Conservation (phyloP, 495 filamentous ascomycete genomes). For the Penicilliopsis zonata region DNA sequence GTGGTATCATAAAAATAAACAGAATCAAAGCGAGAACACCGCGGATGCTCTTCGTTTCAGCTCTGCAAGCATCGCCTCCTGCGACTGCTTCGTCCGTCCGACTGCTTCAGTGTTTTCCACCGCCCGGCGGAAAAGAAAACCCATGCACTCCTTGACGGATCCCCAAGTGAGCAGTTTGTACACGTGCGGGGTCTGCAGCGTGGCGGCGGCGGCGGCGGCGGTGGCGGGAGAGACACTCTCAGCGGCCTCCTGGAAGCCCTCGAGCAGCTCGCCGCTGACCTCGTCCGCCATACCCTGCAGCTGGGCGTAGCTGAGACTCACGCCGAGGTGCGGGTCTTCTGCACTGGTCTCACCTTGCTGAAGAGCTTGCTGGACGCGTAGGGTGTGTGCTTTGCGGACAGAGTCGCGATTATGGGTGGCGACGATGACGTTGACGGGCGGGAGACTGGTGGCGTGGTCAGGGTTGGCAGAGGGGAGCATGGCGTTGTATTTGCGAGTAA, state of each 20-base stretch:
- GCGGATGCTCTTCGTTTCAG: slow-evolving; percentile 53
- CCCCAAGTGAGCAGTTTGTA: slow-evolving; percentile 95
- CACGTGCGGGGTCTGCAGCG: slow-evolving; percentile 42
- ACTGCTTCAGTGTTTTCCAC: slow-evolving; percentile 90
- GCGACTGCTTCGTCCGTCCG: slow-evolving; percentile 59
- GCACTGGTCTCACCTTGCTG: no score
- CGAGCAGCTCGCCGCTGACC: slow-evolving; percentile 69
- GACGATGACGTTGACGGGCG: slow-evolving; percentile 58
- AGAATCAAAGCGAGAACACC: no score
- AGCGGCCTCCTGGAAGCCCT: slow-evolving; percentile 31
- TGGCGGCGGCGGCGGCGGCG: slow-evolving; percentile 8
- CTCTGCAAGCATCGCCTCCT: slow-evolving; percentile 62
- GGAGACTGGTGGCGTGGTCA: slow-evolving; percentile 34
- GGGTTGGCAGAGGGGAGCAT: slow-evolving; percentile 30
- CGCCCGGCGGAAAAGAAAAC: slow-evolving; percentile 74
- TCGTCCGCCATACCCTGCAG: slow-evolving; percentile 97
- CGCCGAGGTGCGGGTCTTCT: slow-evolving; percentile 26
- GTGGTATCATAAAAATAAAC: neutral
- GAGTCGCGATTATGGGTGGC: slow-evolving; percentile 89
- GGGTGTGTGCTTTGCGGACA: slow-evolving; percentile 53
- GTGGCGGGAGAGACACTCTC: no score
- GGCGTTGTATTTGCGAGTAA: slow-evolving; percentile 41
- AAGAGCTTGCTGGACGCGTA: slow-evolving; percentile 45
- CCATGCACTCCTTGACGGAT: slow-evolving; percentile 83
- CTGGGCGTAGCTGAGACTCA: slow-evolving; percentile 73